Evolutionary conservation across 805 yeast species (phyloP).

Genomic region (Kazachstania kunashirensis): DNA sequence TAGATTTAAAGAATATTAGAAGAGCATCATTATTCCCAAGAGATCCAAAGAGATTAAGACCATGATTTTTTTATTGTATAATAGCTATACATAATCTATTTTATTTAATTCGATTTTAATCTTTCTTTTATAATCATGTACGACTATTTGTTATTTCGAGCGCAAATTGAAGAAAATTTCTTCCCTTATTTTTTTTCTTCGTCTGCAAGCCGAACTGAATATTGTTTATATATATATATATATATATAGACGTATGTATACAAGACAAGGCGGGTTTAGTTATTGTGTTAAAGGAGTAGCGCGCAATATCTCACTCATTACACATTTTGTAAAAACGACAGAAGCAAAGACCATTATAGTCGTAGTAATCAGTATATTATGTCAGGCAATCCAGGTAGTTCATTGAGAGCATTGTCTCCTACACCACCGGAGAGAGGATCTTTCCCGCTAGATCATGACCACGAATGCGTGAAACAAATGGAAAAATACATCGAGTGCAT

Average conservation of each 20-base stretch:
- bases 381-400: conserved; percentile 39
- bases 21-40: conserved; percentile 99
- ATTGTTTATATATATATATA: too few relatives aligned
- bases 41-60: conserved; percentile 90
- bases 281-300: too few relatives aligned
- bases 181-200: too few relatives aligned
- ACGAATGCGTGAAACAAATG: conserved; percentile 75
- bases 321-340: neutral
- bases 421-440: conserved; percentile 96
- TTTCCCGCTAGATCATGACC: conserved; percentile 84
- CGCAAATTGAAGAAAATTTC: too few relatives aligned
- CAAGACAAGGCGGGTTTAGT: neutral
- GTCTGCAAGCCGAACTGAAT: too few relatives aligned
- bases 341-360: neutral
- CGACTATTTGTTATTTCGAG: too few relatives aligned
- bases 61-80: conserved; percentile 31
- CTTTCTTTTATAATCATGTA: too few relatives aligned
- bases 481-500: conserved; percentile 66
- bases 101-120: too few relatives aligned
- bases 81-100: too few relatives aligned
- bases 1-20: conserved; percentile 93
- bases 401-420: conserved; percentile 49
- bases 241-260: too few relatives aligned
- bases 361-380: conserved; percentile 9
- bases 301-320: neutral